phyloP scores from a whole-genome alignment of 2,329 filamentous ascomycete genomes.

The Elsinoe fawcettii region DNA sequence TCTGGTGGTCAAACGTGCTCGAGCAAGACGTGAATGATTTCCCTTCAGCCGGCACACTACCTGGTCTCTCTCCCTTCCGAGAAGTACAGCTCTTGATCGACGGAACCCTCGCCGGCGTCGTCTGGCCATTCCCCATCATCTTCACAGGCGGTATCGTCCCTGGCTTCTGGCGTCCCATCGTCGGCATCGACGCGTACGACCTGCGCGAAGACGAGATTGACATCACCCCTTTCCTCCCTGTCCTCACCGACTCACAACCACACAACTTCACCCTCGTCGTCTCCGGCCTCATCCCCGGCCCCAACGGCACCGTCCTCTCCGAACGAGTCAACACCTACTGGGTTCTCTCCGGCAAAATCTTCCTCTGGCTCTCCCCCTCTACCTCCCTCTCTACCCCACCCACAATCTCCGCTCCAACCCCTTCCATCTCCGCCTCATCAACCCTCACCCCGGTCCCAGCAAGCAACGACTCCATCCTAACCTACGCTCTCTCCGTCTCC shows the following conservation, averaged over 20 bases:
- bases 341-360: conserved; percentile 71
- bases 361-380: conserved; percentile 59
- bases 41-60: conserved; percentile 46
- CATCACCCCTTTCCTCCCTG: conserved; percentile 65
- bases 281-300: conserved; percentile 54
- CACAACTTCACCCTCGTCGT: conserved; percentile 65
- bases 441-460: neutral
- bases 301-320: conserved; percentile 43
- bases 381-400: conserved; percentile 40
- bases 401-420: conserved; percentile 32
- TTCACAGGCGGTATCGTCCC: conserved; percentile 76
- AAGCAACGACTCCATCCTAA: conserved; percentile 10
- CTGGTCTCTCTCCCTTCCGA: conserved; percentile 65
- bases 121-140: conserved; percentile 75
- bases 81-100: conserved; percentile 74
- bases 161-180: conserved; percentile 68
- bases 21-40: conserved; percentile 55
- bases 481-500: conserved; percentile 49
- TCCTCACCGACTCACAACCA: conserved; percentile 56
- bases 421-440: conserved; percentile 24
- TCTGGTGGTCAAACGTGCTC: conserved; percentile 76
- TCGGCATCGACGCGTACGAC: conserved; percentile 72
- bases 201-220: conserved; percentile 74
- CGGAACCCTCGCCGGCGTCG: conserved; percentile 61
- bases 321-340: conserved; percentile 57